Evolutionary conservation across 257 asterid genomes (phyloP), one percentile per base, ranked within the genome.

Genomic region (Hygrophila difformis): DNA sequence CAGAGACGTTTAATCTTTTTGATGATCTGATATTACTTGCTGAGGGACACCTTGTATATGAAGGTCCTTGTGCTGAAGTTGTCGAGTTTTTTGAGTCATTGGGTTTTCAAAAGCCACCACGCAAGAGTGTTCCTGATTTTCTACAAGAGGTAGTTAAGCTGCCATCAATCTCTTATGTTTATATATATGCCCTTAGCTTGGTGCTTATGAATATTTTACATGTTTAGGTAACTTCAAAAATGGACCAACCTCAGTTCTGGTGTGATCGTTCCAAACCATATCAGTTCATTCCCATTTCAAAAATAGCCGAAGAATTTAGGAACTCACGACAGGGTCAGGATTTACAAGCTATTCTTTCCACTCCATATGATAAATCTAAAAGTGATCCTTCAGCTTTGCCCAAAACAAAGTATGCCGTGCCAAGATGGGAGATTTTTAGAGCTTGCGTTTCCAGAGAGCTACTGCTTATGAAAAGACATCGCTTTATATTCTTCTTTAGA

Each of bases 201-300:
- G 34, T 41, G 42, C 53, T 57, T 29, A 52, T 13, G 44, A 35
- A 26, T 12, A n/a, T 28, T 5, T 2, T 24, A 9, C 40, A 4
- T 33, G 22, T 50, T 19, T 52, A 82, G 96, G 93, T 87, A 53
- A 87, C 93, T 33, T 87, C 93, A 49, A 65, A 39, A 62, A 87
- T 82, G 72, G 97, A 87, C 51, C 97, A 79, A 64, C 84, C 67
- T 48, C 94, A 87, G 58, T 87, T 82, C 61, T 82, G 97, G 94
- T 82, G 77, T 14, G 87, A 87, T 64, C 55, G 56, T 55, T 72
- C 93, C 22, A 79, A 51, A 56, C 82, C 93, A 26, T 80, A 87
- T 53, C 82, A 62, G 61, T 87, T 73, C 60, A 51, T 82, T 47
- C 72, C 93, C 4, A 94, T 79, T 64, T 59, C 75, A 17, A 64